Base-by-base conservation (phyloP, 225 moss, liverwort and hornwort genomes). In the Bryum argenteum region DNA sequence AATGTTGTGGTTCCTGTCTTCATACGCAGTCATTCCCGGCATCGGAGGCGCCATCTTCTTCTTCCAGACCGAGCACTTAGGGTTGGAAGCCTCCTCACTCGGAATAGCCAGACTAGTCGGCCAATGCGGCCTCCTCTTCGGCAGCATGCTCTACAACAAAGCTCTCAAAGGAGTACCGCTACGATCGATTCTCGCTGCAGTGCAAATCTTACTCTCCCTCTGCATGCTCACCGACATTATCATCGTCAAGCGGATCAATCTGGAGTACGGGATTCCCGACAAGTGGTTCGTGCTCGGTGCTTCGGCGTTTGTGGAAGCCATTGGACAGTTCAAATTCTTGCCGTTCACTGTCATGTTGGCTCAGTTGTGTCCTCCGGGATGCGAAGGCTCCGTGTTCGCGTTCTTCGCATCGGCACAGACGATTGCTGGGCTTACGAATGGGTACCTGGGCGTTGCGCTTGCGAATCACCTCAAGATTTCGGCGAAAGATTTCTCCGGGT, bases 21-120 rank as follows among this genome's bases (percentile, higher is more conserved):
- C 91, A 0, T 89, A 89, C 16, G 91, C 89, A 1, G 78, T 93
- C 43, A 83, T 93, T 10, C 93, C 91, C 1, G 83, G 84, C 18
- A 69, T 93, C 1, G 90, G 91, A 6, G 89, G 93, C 20, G 87
- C 89, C 50, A 79, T 93, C n/a, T 93, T 93, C 60, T 93, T 82
- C 76, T 93, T 64, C 64, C 93, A 93, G 70, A 91, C 93, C 9
- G 84, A 93, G 66, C 78, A 82, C 14, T 72, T 93, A 23, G 82
- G 75, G 12, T 61, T 90, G 18, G 79, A 86, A 50, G 83, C 90
- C 0, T 86, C 89, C 0, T 85, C 83, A 12, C 78, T 93, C 1
- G 93, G 90, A 1, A 63, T 90, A 1, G 85, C 85, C 16, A 71
- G 85, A 37, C 74, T 93, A 63, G 87, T 93, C 17, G 93, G 93